A percentile compares a stretch with the other conserved stretches of the same genome.
phyloP scores from a whole-genome alignment of 2,329 filamentous ascomycete species.

The Chaetomiaceae sp. region DNA sequence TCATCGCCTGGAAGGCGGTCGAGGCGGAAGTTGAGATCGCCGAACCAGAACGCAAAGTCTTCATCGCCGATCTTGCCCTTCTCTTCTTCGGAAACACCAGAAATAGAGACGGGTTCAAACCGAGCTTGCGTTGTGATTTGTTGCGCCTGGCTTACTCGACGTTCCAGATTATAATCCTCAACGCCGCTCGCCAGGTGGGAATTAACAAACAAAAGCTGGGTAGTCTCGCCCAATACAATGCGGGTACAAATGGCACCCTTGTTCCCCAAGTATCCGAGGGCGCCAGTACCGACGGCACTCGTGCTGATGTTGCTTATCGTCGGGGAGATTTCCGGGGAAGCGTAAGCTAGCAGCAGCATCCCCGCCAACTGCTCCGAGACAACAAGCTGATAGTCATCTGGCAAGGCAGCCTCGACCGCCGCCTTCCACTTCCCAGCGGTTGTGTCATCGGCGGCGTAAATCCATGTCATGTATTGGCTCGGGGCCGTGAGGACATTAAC shows the following conservation, averaged over 20 bases:
- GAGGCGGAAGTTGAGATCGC: constrained; percentile 90
- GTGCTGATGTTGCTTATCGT: constrained; percentile 79
- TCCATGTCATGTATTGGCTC: constrained; percentile 66
- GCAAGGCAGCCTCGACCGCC: constrained; percentile 68
- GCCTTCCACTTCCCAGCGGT: constrained; percentile 74
- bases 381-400: constrained; percentile 70
- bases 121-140: constrained; percentile 73
- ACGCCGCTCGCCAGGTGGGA: constrained; percentile 85
- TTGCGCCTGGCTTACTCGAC: constrained; percentile 82
- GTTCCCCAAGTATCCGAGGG: constrained; percentile 92
- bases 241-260: constrained; percentile 85
- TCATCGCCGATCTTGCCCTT: constrained; percentile 75
- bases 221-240: constrained; percentile 83
- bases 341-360: constrained; percentile 78
- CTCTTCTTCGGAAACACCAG: constrained; percentile 62
- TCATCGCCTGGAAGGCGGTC: constrained; percentile 86
- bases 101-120: constrained; percentile 68
- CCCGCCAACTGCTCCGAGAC: constrained; percentile 83
- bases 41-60: constrained; percentile 94
- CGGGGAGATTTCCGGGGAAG: constrained; percentile 68
- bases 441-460: constrained; percentile 59
- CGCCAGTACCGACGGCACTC: constrained; percentile 77
- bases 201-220: constrained; percentile 84
- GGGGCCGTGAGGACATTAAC: constrained; percentile 81
- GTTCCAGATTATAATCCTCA: constrained; percentile 70